Percentiles rank a stretch among this genome's conserved stretches.
Conservation (phyloP, 1,139 yeast genomes). For the Yamadazyma triangularis region DNA sequence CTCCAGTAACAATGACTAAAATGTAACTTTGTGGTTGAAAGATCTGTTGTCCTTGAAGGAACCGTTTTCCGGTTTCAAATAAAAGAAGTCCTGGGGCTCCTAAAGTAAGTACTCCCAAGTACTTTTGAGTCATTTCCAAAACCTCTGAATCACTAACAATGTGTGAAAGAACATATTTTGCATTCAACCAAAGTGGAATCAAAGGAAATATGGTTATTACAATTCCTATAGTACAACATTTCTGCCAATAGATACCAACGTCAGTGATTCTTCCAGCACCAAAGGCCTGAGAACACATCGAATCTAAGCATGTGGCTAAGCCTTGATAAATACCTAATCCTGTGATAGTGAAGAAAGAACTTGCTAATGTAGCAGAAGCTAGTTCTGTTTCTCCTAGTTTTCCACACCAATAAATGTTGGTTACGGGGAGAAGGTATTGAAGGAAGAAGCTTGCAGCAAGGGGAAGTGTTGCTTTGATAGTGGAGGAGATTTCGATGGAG, state of each 20-base stretch:
- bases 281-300: constrained; percentile 48
- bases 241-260: constrained; percentile 33
- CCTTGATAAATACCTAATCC: constrained; percentile 43
- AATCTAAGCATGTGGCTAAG: constrained; percentile 46
- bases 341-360: constrained; percentile 42
- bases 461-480: constrained; percentile 32
- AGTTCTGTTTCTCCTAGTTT: constrained; percentile 36
- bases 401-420: constrained; percentile 44
- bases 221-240: constrained; percentile 29
- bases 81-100: constrained; percentile 32
- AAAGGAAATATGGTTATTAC: constrained; percentile 25
- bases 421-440: constrained; percentile 42
- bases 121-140: constrained; percentile 23
- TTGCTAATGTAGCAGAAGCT: constrained; percentile 42
- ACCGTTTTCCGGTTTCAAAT: constrained; percentile 34
- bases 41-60: constrained; percentile 33
- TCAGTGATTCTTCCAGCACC: constrained; percentile 24
- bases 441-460: constrained; percentile 41
- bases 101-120: constrained; percentile 18
- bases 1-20: constrained; percentile 26
- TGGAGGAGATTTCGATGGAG: too few relatives aligned
- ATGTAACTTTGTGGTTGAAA: constrained; percentile 32
- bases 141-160: constrained; percentile 24
- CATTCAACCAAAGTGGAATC: constrained; percentile 33
- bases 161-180: constrained; percentile 18